Percentiles rank a stretch among this genome's conserved stretches.
Conservation (phyloP, 208 protist genomes). For the Willaertia magna region DNA sequence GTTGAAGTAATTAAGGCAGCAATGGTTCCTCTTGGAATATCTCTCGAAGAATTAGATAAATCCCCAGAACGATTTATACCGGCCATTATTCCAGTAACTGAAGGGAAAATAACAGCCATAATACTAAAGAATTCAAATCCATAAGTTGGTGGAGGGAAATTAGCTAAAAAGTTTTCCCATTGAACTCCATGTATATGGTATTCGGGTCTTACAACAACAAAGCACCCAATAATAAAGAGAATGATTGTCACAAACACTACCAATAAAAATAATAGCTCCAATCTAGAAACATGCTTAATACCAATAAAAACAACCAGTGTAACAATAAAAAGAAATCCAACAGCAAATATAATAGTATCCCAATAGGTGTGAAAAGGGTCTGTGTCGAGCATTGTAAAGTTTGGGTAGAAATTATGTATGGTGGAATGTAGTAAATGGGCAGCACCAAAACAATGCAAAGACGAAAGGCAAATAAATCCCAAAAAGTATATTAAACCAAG, state of each 20-base stretch:
- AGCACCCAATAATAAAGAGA: background rate
- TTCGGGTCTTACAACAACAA: background rate
- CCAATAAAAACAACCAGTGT: background rate
- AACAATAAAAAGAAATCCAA: background rate
- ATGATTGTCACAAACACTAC: background rate
- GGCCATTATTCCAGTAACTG: constrained; percentile 58
- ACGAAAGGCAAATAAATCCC: background rate
- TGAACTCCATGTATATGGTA: background rate
- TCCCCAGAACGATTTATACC: constrained; percentile 49
- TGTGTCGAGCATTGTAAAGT: background rate
- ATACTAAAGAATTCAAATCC: constrained; percentile 29
- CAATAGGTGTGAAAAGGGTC: background rate
- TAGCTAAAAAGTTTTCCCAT: background rate
- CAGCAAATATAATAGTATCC: background rate
- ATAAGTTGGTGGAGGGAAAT: background rate
- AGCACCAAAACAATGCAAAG: background rate
- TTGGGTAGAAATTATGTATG: background rate
- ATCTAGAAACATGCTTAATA: background rate
- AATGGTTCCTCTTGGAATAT: constrained; percentile 48
- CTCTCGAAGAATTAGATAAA: constrained; percentile 35
- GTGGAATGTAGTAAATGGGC: background rate
- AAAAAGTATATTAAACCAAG: background rate
- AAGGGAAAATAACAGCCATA: constrained; percentile 52
- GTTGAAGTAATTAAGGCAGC: constrained; percentile 31
- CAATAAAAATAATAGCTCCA: background rate